Evolutionary conservation across 2,329 filamentous ascomycete species (phyloP), one percentile per base, ranked within the genome.

Genomic region (Colletotrichum spaethianum): DNA sequence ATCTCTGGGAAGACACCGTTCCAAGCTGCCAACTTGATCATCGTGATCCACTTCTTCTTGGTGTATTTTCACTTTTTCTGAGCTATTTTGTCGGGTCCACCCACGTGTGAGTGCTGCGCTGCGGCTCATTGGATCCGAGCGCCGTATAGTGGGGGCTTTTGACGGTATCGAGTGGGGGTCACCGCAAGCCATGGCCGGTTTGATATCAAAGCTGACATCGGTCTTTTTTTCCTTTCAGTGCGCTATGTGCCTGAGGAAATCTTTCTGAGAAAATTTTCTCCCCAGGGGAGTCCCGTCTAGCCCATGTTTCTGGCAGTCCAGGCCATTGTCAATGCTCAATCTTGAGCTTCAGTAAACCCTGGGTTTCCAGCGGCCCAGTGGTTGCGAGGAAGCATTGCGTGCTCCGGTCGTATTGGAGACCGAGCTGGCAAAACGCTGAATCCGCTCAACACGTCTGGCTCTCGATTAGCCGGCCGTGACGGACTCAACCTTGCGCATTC

Each of bases 101-200:
- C 73, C 73, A 74, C 73, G 73, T 75, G 72, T 62, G 68, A 74
- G 68, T 42, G 61, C 64, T 40, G 23, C 55, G 28, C 72, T 57
- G 40, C 63, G 65, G 42, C 61, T 74, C 72, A 75, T 75, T 75
- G 73, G 73, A 55, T 48, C 70, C 26, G 8, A 26, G 7, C 36
- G 64, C 48, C 62, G 52, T 48, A 74, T 12, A 74, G 72, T 75
- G 73, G 73, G 68, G 73, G 72, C 68, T 18, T 52, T 52, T 36
- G 61, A 72, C 61, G 62, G 63, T 59, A 44, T 57, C 50, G 48
- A 50, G 73, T 75, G 73, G 73, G 72, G 73, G 73, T 75, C 73
- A 74, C 67, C 48, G n/a, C 70, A 57, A 71, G 70, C 67, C 70
- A 71, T 67, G 65, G 31, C 65, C 65, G 55, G 67, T 33, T 72